phyloP scores from a whole-genome alignment of 2,329 filamentous ascomycete species.

The Epichloe hybrida region DNA sequence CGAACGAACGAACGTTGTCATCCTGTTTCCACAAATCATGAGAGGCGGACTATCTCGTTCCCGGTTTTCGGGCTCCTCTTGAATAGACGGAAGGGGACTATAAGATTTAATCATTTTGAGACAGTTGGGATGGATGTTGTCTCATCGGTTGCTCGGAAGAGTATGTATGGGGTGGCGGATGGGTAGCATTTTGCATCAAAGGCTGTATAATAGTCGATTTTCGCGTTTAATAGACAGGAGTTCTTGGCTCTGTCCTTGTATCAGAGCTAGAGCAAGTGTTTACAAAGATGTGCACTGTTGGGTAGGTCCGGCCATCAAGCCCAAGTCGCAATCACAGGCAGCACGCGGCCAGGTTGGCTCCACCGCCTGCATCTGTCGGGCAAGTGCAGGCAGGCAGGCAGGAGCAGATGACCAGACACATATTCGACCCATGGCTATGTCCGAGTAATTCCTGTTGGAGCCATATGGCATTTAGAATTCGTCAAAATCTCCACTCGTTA shows the following conservation, averaged over 20 bases:
- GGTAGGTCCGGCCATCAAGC: no score
- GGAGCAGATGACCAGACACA: background rate
- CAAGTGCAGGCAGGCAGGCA: background rate
- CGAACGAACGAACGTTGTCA: background rate
- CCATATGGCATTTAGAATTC: background rate
- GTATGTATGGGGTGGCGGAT: constrained; percentile 13
- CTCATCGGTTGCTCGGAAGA: constrained; percentile 10
- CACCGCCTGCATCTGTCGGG: background rate
- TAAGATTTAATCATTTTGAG: background rate
- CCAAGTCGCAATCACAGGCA: no score
- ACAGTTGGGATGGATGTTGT: constrained; percentile 1
- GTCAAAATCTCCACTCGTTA: background rate
- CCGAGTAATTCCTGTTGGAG: background rate
- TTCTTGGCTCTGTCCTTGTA: background rate
- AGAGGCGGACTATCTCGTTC: background rate
- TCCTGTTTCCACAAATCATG: background rate
- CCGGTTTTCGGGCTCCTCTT: background rate
- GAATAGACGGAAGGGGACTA: background rate
- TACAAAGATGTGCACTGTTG: no score
- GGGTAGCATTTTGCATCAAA: constrained; percentile 9
- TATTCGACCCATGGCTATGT: background rate
- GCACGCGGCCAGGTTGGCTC: background rate
- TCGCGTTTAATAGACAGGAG: constrained; percentile 6
- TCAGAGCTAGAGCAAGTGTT: no score
- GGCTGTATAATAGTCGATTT: constrained; percentile 20